Percentiles rank a stretch among this genome's conserved stretches.
Evolutionary conservation across 2,329 filamentous ascomycete species (phyloP).

Genomic region (Diaporthe eres): DNA sequence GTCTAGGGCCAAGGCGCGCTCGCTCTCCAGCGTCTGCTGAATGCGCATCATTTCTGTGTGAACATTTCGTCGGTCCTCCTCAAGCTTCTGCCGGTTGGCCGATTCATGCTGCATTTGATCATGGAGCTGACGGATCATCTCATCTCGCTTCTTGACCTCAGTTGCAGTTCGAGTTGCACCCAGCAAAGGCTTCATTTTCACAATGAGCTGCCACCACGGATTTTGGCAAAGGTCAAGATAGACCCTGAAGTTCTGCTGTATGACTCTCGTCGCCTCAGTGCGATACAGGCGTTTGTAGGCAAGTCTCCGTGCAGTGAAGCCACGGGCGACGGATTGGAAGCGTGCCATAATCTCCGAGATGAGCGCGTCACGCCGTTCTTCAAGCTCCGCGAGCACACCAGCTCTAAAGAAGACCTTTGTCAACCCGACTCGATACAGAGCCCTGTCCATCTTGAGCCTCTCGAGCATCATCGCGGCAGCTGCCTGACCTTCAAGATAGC

Average conservation of each 20-base stretch:
- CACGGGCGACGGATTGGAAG: constrained; percentile 93
- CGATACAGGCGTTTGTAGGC: constrained; percentile 95
- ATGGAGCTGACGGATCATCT: constrained; percentile 90
- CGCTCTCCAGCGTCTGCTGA: constrained; percentile 94
- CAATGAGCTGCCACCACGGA: constrained; percentile 97
- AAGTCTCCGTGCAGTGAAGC: constrained; percentile 88
- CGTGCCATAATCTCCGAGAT: constrained; percentile 94
- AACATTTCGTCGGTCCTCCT: constrained; percentile 90
- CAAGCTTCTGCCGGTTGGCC: constrained; percentile 81
- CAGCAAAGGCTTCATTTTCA: constrained; percentile 94
- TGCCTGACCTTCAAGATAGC: constrained; percentile 90
- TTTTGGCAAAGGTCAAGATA: constrained; percentile 92
- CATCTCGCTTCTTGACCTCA: constrained; percentile 95
- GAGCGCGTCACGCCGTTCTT: constrained; percentile 93
- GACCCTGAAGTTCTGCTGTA: constrained; percentile 93
- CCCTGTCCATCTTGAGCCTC: constrained; percentile 85
- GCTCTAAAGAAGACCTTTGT: constrained; percentile 99
- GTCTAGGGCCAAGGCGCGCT: constrained; percentile 93
- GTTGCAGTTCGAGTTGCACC: constrained; percentile 92
- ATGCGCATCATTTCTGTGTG: constrained; percentile 90
- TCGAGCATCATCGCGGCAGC: constrained; percentile 90
- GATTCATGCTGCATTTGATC: constrained; percentile 85
- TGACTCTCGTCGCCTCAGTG: constrained; percentile 93
- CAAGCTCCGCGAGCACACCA: constrained; percentile 93
- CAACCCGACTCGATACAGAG: constrained; percentile 91